These are phyloP conservation scores for Hebeloma cylindrosporum DNA, from an alignment of 768 basidiomycete genomes.

Conservation along the genomic window DNA sequence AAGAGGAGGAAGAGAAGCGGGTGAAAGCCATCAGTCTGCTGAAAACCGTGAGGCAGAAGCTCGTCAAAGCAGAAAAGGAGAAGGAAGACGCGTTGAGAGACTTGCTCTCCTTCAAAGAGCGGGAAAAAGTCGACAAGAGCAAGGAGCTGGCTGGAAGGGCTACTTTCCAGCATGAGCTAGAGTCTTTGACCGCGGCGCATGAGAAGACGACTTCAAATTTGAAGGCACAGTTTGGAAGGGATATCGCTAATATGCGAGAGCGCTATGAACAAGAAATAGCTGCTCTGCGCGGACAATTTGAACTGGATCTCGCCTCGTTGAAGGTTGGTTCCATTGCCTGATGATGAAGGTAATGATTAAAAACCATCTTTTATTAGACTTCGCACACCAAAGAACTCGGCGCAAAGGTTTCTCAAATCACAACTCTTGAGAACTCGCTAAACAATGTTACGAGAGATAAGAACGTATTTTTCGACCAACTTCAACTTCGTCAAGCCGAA, in stretches of 20 bases:
- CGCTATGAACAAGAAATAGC: conserved; percentile 73
- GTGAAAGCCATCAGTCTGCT: conserved; percentile 89
- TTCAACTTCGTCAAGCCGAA: conserved; percentile 89
- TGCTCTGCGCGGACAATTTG: conserved; percentile 66
- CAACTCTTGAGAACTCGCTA: conserved; percentile 69
- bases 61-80: conserved; percentile 96
- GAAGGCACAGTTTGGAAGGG: conserved; percentile 70
- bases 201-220: conserved; percentile 63
- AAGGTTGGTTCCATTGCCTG: conserved; percentile 52
- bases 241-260: conserved; percentile 58
- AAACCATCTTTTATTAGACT: conserved; percentile 43
- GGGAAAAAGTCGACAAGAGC: conserved; percentile 52
- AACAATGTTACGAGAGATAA: conserved; percentile 72
- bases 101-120: conserved; percentile 47
- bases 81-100: conserved; percentile 77
- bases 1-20: conserved; percentile 97
- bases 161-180: conserved; percentile 63
- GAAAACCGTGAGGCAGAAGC: conserved; percentile 93
- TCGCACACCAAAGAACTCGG: conserved; percentile 67
- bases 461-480: conserved; percentile 77
- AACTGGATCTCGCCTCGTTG: conserved; percentile 68
- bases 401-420: conserved; percentile 59
- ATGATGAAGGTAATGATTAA: background rate
- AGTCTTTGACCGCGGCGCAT: conserved; percentile 57
- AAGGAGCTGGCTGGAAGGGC: conserved; percentile 54